Evolutionary conservation across 2,329 filamentous ascomycete genomes (phyloP), one percentile per base, ranked within the genome.

Genomic region (Furcasterigmium sp.): DNA sequence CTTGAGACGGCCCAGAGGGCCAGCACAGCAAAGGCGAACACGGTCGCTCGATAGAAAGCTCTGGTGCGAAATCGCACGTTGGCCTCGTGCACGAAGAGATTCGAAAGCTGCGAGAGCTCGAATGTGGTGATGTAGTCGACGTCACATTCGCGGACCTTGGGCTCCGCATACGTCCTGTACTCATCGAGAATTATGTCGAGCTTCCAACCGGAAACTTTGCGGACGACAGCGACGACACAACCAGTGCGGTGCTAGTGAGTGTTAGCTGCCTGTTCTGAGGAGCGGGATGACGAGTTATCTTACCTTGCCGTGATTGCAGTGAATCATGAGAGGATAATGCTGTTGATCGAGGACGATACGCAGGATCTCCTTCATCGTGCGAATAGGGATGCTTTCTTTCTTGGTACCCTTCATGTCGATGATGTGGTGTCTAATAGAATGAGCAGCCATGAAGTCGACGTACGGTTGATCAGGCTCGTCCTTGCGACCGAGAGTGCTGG

Each of bases 261-360:
- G 39, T 56, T 23, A 52, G 47, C 26, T 28, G 8, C 29, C 29
- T 32, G 10, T 8, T 8, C 11, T 35, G 32, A 35, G 4, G 29
- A 19, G 15, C 17, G 4, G 25, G 25, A 36, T 11, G 13, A 14
- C 10, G 9, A 7, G 2, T 5, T 8, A 14, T 35, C 65, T 50
- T 63, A 82, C 79, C 67, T 84, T 93, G 59, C 91, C 91, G 53
- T 95, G 91, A 59, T 95, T 96, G 74, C 91, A 96, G 63, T 96
- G 91, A 37, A 96, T 77, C 30, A 95, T 73, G 10, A 96, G 64
- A 0, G 91, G 91, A 51, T 93, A 82, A 49, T 94, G 89, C 26
- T 72, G 65, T 39, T 75, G 75, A 56, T 94, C 78, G 42, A 91
- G 72, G 32, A 91, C 76, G 34, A 91, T 68, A 11, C 77, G 70